Base-by-base conservation (phyloP, 1,139 yeast species). In the Candida pseudoviswanathii region DNA sequence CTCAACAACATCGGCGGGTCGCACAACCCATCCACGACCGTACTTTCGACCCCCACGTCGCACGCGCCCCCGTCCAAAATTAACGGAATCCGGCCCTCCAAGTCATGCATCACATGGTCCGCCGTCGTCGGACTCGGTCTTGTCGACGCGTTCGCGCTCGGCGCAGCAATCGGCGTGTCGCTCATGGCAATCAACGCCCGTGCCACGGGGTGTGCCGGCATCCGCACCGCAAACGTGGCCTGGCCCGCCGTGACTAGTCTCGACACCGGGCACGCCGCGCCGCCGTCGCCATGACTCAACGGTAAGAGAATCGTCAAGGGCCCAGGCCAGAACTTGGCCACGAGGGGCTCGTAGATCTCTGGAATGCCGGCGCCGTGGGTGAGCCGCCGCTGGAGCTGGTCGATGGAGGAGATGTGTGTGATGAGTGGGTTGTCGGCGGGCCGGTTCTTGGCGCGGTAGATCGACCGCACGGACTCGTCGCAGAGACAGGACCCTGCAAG, bases 401-500 rank as follows among this genome's bases (percentile, higher is more conserved):
- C 81, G 2, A 82, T 61, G 0, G 96, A 86, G 0, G 97, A 84
- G 1, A 94, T 84, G 66, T 94, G 99, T 0, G 94, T 85, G 52
- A 94, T 94, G 54, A 94, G 71, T 2, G 99, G 99, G 59, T 94
- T 94, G 66, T 94, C 99, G 2, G 96, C 85, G 0, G 99, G 99
- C 54, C 99, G 75, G 62, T 90, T 90, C 62, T 94, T 94, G 33
- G 97, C 98, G 31, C 68, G 73, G 65, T 91, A 94, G 8, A 94
- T 94, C 45, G 85, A 81, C 50, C 68, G 65, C 1, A 92, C 96
- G 0, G 96, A 81, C 5, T 81, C 83, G 49, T 90, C 91, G 49
- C 75, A 77, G 50, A 89, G 71, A 0, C 96, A 89, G 3, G 94
- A 86, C 0, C 96, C 99, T 0, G 96, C 99, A 2, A 94, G 75